phyloP scores from a whole-genome alignment of 2,329 filamentous ascomycete genomes.

The Neophaeococcomyces mojaviensis region DNA sequence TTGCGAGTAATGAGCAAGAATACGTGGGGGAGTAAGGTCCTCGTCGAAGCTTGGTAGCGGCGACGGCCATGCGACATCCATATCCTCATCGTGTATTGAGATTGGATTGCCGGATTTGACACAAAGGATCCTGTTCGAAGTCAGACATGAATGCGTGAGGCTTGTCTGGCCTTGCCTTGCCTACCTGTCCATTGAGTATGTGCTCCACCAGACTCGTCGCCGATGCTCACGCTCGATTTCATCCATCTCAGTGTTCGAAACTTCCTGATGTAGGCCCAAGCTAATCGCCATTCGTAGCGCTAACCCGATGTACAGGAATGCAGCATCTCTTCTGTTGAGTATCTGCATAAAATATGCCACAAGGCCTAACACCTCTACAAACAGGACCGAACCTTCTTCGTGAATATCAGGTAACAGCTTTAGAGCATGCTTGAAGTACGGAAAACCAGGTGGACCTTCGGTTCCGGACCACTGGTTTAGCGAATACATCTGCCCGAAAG shows the following conservation, averaged over 20 bases:
- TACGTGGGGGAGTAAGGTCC: slow-evolving; percentile 39
- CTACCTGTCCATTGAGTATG: slow-evolving; percentile 44
- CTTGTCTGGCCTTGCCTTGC: too few relatives aligned
- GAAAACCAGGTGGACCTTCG: slow-evolving; percentile 49
- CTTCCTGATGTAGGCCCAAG: slow-evolving; percentile 50
- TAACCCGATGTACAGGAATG: slow-evolving; percentile 48
- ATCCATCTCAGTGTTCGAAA: slow-evolving; percentile 33
- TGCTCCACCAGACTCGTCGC: slow-evolving; percentile 50
- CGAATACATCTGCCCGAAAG: slow-evolving; percentile 51
- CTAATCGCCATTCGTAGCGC: slow-evolving; percentile 52
- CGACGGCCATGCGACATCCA: slow-evolving; percentile 35
- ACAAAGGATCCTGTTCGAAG: slow-evolving; percentile 35
- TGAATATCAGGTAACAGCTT: slow-evolving; percentile 49
- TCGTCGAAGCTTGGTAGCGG: slow-evolving; percentile 30
- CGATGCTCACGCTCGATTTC: slow-evolving; percentile 42
- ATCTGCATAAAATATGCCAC: slow-evolving; percentile 53
- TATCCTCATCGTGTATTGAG: slow-evolving; percentile 49
- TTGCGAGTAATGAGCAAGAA: slow-evolving; percentile 46
- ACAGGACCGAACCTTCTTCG: slow-evolving; percentile 47
- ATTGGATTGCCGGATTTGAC: slow-evolving; percentile 50
- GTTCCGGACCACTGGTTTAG: slow-evolving; percentile 49
- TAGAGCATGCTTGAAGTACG: slow-evolving; percentile 47
- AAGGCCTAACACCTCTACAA: slow-evolving; percentile 49
- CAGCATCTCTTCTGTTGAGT: slow-evolving; percentile 48
- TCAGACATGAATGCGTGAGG: background rate